Percentiles rank a stretch among this genome's conserved stretches.
Evolutionary conservation across 2,329 filamentous ascomycete genomes (phyloP).

Genomic region (Claviceps fusiformis): DNA sequence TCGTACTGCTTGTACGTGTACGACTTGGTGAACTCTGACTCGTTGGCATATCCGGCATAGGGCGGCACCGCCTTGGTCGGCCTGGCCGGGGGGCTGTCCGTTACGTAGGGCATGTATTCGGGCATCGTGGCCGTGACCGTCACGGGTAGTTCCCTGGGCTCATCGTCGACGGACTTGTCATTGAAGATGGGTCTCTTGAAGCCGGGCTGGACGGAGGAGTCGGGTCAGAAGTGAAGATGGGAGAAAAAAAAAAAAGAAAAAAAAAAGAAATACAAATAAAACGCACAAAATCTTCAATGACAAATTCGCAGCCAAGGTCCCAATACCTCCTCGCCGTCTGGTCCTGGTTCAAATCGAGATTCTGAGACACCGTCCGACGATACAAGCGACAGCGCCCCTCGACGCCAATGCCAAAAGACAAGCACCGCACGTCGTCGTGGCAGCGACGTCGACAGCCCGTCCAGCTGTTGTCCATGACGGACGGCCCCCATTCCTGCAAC

Average conservation of each 20-base stretch:
- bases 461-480: neutral
- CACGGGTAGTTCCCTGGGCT: neutral
- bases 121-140: neutral
- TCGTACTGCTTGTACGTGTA: neutral
- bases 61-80: neutral
- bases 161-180: neutral
- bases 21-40: neutral
- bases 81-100: neutral
- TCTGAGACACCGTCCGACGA: neutral
- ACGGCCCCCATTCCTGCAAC: neutral
- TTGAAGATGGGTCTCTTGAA: neutral
- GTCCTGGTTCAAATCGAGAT: neutral
- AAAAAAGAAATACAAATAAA: neutral
- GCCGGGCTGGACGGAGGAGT: neutral
- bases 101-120: neutral
- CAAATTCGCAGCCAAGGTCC: neutral
- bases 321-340: neutral
- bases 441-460: neutral
- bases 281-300: too few species aligned
- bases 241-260: neutral
- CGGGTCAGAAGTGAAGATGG: neutral
- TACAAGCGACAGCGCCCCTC: neutral
- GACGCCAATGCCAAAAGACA: neutral
- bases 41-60: neutral
- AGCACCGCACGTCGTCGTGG: neutral